Evolutionary conservation across 169 alveolate species (phyloP).

Genomic region (Miamiensis avidus): DNA sequence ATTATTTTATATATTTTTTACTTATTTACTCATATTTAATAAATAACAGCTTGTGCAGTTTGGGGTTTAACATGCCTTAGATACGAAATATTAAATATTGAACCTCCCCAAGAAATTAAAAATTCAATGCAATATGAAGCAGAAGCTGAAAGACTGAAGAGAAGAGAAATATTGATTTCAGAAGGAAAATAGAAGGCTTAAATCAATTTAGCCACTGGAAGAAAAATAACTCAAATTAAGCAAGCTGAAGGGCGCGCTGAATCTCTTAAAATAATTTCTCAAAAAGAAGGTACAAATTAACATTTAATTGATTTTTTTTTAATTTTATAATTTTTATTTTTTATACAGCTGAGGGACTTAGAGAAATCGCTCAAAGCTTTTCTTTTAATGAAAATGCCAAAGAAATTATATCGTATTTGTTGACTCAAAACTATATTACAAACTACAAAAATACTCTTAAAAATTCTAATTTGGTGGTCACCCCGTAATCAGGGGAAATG

Average conservation of each 20-base stretch:
- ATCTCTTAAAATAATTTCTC: conserved; percentile 57
- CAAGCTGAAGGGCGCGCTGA: conserved; percentile 93
- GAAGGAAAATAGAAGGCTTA: conserved; percentile 93
- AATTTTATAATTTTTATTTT: no score
- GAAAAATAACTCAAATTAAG: conserved; percentile 82
- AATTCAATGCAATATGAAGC: conserved; percentile 93
- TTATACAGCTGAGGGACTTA: conserved; percentile 15
- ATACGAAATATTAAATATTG: conserved; percentile 94
- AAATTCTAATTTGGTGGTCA: conserved; percentile 30
- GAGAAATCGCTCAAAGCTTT: conserved; percentile 6
- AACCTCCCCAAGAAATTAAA: conserved; percentile 91
- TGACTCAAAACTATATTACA: conserved; percentile 27
- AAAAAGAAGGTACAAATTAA: conserved; percentile 1
- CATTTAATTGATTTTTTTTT: not conserved
- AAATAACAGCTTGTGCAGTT: conserved; percentile 20
- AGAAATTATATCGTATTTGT: conserved; percentile 23
- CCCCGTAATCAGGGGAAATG: conserved; percentile 29
- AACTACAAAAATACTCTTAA: conserved; percentile 26
- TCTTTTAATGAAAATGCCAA: not conserved
- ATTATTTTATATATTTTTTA: not conserved
- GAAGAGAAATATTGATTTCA: conserved; percentile 92
- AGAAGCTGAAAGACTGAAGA: conserved; percentile 94
- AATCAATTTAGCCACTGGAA: conserved; percentile 92
- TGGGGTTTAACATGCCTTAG: conserved; percentile 51
- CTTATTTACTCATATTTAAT: not conserved